Evolutionary conservation across 2,329 filamentous ascomycete species (phyloP).

Genomic region (Albophoma yamanashiensis): DNA sequence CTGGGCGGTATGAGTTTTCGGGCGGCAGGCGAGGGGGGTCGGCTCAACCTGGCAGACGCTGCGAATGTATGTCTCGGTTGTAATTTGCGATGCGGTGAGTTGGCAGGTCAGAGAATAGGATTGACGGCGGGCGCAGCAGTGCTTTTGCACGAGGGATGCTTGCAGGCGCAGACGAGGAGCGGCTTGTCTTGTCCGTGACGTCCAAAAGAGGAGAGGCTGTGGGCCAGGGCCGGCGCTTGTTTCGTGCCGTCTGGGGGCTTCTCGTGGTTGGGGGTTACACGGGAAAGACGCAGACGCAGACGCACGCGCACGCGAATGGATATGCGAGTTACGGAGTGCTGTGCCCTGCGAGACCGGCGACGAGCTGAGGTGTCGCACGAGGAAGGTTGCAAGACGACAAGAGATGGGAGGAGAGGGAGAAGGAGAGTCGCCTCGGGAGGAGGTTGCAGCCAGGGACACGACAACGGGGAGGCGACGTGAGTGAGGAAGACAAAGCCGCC

Average conservation of each 20-base stretch:
- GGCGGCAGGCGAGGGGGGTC: not conserved
- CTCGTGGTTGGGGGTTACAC: slow-evolving; percentile 3
- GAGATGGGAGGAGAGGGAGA: not conserved
- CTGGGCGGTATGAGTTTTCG: not conserved
- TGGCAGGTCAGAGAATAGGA: slow-evolving; percentile 5
- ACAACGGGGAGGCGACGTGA: not conserved
- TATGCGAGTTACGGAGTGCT: not conserved
- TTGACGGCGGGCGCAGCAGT: slow-evolving; percentile 10
- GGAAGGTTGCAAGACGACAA: not conserved
- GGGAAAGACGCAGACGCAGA: slow-evolving; percentile 2
- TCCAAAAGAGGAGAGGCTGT: slow-evolving; percentile 2
- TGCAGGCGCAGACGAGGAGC: slow-evolving; percentile 12
- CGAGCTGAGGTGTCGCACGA: not conserved
- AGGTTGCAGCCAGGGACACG: not conserved
- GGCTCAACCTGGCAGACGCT: not conserved
- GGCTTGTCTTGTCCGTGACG: slow-evolving; percentile 5
- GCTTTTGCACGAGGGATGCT: slow-evolving; percentile 16
- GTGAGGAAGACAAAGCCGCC: not conserved
- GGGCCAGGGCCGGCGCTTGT: slow-evolving; percentile 6
- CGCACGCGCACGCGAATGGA: not conserved
- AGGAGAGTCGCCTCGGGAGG: not conserved
- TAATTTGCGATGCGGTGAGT: slow-evolving; percentile 9
- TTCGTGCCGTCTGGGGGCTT: slow-evolving; percentile 1
- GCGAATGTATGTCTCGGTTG: slow-evolving; percentile 19
- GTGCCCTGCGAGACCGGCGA: not conserved